These are phyloP conservation scores for Wickerhamiella pararugosa DNA, from an alignment of 1,139 yeast genomes.

Conservation along the genomic window DNA sequence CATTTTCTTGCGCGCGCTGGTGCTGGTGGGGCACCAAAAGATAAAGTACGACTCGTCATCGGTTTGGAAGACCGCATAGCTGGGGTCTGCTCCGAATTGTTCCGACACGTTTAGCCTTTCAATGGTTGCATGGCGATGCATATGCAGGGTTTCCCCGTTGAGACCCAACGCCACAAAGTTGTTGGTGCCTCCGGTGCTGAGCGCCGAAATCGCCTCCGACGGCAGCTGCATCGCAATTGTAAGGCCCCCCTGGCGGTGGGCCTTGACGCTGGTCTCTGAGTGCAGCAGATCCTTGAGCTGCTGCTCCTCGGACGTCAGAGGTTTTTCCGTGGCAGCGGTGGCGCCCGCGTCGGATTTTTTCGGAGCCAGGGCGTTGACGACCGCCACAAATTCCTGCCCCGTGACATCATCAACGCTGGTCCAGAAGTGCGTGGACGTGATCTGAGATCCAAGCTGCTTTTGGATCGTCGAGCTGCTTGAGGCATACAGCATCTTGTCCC, in stretches of 20 bases:
- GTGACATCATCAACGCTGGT: slow-evolving; percentile 50
- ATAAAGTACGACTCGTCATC: not conserved
- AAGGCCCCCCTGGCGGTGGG: slow-evolving; percentile 1
- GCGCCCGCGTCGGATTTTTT: slow-evolving; percentile 1
- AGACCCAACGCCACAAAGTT: slow-evolving; percentile 3
- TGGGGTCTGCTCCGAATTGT: slow-evolving; percentile 7
- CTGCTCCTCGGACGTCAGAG: slow-evolving; percentile 1
- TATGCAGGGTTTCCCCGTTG: slow-evolving; percentile 6
- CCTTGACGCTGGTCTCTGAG: not conserved
- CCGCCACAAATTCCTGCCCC: slow-evolving; percentile 19
- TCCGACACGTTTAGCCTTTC: not conserved
- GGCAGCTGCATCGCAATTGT: slow-evolving; percentile 2
- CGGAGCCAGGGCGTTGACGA: not conserved
- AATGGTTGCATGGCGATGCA: slow-evolving; percentile 5
- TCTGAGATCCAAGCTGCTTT: slow-evolving; percentile 54
- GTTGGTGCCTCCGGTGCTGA: not conserved
- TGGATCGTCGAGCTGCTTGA: slow-evolving; percentile 67
- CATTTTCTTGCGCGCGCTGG: slow-evolving; percentile 86
- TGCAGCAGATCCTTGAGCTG: not conserved
- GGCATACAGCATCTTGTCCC: slow-evolving; percentile 86
- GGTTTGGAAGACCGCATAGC: not conserved
- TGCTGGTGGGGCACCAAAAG: slow-evolving; percentile 50
- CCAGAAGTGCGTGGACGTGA: slow-evolving; percentile 38
- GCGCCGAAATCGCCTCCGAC: not conserved
- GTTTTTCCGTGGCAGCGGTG: not conserved